A percentile compares a stretch with the other conserved stretches of the same genome.
These are phyloP conservation scores for Colletotrichum gloeosporioides DNA, from an alignment of 2,329 filamentous ascomycete species.

Conservation along the genomic window DNA sequence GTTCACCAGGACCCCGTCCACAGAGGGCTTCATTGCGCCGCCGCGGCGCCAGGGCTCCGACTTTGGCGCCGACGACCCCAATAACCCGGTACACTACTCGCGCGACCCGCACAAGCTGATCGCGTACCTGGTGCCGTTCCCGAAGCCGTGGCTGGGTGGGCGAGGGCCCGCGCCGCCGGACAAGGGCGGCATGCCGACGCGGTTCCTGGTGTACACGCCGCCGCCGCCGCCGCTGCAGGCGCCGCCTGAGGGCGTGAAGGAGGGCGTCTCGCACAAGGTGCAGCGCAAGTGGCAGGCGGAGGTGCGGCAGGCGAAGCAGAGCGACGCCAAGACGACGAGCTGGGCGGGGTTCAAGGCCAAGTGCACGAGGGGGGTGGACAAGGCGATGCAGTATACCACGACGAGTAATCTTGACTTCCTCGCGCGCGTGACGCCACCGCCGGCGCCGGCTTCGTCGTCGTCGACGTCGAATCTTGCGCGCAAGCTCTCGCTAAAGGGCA, in stretches of 20 bases:
- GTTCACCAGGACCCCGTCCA: slow-evolving; percentile 12
- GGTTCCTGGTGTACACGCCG: slow-evolving; percentile 14
- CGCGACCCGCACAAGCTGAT: slow-evolving; percentile 19
- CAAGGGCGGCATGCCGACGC: not conserved
- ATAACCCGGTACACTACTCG: slow-evolving; percentile 12
- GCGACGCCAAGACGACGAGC: slow-evolving; percentile 14
- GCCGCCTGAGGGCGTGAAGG: slow-evolving; percentile 16
- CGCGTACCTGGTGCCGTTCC: slow-evolving; percentile 17
- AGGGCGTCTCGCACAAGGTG: slow-evolving; percentile 15
- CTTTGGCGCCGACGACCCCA: slow-evolving; percentile 17
- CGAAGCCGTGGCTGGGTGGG: slow-evolving; percentile 12
- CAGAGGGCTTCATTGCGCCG: slow-evolving; percentile 9
- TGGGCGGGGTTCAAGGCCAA: slow-evolving; percentile 18
- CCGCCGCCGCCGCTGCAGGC: slow-evolving; percentile 15
- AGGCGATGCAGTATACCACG: slow-evolving; percentile 19
- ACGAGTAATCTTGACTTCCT: slow-evolving; percentile 17
- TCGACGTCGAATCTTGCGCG: not conserved
- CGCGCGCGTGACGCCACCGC: slow-evolving; percentile 5
- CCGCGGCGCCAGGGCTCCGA: slow-evolving; percentile 4
- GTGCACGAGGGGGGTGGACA: slow-evolving; percentile 10
- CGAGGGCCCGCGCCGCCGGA: not conserved
- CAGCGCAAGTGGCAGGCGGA: slow-evolving; percentile 19
- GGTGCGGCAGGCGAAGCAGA: slow-evolving; percentile 14
- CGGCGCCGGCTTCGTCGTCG: not conserved
- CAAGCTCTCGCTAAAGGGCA: not conserved